Conservation (phyloP, 306 rosid species). For the Gynostemma pentaphyllum region DNA sequence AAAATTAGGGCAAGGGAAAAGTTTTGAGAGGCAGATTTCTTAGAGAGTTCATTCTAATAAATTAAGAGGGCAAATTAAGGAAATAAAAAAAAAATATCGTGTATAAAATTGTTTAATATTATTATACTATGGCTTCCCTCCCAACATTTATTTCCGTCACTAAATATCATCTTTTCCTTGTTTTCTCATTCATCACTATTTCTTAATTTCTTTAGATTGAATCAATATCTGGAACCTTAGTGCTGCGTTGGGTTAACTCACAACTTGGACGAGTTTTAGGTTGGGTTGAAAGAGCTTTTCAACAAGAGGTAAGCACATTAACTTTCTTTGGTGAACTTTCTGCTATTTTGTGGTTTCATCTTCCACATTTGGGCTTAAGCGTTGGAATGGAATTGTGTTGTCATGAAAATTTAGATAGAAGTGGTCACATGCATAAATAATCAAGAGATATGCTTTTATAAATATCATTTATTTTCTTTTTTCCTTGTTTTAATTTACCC, state of each 20-base stretch:
- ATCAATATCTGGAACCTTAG: constrained; percentile 87
- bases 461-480: neutral
- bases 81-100: neutral
- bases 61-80: neutral
- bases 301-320: constrained; percentile 59
- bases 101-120: neutral
- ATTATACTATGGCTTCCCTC: neutral
- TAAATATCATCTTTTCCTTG: neutral
- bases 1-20: too few species aligned
- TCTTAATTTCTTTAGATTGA: constrained; percentile 48
- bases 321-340: constrained; percentile 7
- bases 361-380: neutral
- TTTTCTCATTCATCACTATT: neutral
- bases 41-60: neutral
- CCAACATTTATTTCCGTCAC: neutral
- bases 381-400: neutral
- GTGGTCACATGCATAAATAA: neutral
- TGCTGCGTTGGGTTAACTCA: constrained; percentile 92
- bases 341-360: neutral
- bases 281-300: constrained; percentile 90
- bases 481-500: neutral
- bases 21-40: neutral
- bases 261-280: constrained; percentile 88
- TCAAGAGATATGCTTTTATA: neutral
- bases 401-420: neutral